Percentiles rank a stretch among this genome's conserved stretches.
These are phyloP conservation scores for Mollisia scopiformis DNA, from an alignment of 2,329 filamentous ascomycete species.

Conservation along the genomic window DNA sequence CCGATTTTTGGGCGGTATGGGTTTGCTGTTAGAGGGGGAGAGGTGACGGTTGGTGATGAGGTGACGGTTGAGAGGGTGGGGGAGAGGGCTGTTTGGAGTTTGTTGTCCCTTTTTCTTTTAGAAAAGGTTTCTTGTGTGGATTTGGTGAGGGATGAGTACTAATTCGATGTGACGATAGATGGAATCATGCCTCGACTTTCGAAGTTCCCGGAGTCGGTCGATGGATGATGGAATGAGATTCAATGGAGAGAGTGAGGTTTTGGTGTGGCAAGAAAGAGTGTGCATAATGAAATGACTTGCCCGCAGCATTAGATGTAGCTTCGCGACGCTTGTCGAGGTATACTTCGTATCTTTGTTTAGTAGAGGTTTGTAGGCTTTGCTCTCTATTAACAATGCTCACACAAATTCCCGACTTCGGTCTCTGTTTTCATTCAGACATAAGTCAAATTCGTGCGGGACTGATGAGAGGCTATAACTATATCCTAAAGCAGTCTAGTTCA, in stretches of 20 bases:
- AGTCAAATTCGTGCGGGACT: background rate
- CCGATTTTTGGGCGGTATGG: conserved; percentile 75
- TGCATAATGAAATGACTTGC: no score
- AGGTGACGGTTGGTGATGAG: conserved; percentile 48
- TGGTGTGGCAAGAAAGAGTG: no score
- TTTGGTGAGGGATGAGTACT: background rate
- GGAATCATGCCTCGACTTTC: conserved; percentile 10
- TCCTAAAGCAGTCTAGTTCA: background rate
- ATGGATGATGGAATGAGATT: no score
- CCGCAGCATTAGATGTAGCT: background rate
- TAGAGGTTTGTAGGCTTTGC: background rate
- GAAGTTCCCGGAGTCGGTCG: no score
- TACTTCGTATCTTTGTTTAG: background rate
- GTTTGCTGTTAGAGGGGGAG: conserved; percentile 49
- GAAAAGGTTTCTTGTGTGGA: background rate
- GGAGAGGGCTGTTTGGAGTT: conserved; percentile 48
- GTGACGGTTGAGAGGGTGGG: conserved; percentile 46
- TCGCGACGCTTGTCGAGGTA: background rate
- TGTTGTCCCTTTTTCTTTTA: conserved; percentile 32
- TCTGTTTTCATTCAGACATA: no score
- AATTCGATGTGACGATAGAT: background rate
- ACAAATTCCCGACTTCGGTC: background rate
- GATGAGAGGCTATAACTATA: background rate
- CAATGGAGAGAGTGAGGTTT: no score
- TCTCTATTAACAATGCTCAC: background rate